Conservation (phyloP, 2,329 filamentous ascomycete genomes). For the Juglanconis oblonga region DNA sequence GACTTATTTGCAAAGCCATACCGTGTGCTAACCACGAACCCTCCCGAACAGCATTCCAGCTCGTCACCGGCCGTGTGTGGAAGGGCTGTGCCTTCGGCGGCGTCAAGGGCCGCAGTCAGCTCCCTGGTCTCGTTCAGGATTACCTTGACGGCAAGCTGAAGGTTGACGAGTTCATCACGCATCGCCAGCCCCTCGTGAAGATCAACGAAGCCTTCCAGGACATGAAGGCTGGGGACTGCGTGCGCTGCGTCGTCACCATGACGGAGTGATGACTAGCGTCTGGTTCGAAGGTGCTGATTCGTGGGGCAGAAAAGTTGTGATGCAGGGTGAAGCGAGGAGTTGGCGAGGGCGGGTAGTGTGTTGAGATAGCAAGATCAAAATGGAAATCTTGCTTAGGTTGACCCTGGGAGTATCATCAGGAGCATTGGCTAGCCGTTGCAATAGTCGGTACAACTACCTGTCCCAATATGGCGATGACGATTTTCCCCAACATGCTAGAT, state of each 20-base stretch:
- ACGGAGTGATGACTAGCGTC: constrained; percentile 24
- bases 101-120: constrained; percentile 93
- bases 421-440: too few relatives aligned
- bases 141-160: constrained; percentile 89
- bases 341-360: neutral
- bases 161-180: constrained; percentile 99
- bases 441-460: too few relatives aligned
- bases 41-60: constrained; percentile 69
- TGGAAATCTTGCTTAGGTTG: too few relatives aligned
- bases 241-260: constrained; percentile 84
- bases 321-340: too few relatives aligned
- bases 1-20: neutral
- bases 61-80: constrained; percentile 97
- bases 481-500: too few relatives aligned
- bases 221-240: constrained; percentile 97
- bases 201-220: constrained; percentile 86
- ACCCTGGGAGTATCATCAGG: too few relatives aligned
- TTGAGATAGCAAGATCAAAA: too few relatives aligned
- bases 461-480: too few relatives aligned
- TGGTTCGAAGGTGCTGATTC: neutral
- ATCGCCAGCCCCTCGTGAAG: constrained; percentile 75
- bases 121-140: constrained; percentile 81
- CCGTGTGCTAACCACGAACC: neutral
- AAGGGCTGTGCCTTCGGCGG: constrained; percentile 97
- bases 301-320: neutral